Evolutionary conservation across 129 eudicot species (phyloP).

Genomic region (Flaveria bidentis): DNA sequence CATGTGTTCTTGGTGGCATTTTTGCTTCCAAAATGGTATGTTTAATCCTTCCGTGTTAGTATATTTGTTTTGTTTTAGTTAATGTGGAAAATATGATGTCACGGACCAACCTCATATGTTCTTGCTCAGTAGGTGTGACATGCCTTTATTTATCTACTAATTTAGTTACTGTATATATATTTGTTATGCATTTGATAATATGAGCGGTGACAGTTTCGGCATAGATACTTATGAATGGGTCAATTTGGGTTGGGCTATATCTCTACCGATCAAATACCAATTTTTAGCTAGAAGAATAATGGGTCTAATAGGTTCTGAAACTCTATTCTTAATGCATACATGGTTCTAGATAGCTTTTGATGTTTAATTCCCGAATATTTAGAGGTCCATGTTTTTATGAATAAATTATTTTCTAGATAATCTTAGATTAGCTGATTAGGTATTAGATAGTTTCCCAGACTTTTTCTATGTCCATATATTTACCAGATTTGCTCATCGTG

Average conservation of each 20-base stretch:
- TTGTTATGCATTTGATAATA: not conserved
- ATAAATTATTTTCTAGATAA: not conserved
- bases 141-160: not conserved
- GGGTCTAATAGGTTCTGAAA: not conserved
- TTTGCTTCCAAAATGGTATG: slow-evolving; percentile 81
- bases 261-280: not conserved
- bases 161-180: not conserved
- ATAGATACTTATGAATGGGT: not conserved
- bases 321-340: not conserved
- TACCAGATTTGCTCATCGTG: not conserved
- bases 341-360: not conserved
- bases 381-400: no score
- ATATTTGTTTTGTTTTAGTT: slow-evolving; percentile 10
- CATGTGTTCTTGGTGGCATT: slow-evolving; percentile 68
- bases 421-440: not conserved
- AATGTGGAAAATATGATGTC: not conserved
- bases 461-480: not conserved
- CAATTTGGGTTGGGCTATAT: not conserved
- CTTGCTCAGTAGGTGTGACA: not conserved
- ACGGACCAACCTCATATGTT: not conserved
- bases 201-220: not conserved
- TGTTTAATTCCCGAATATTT: not conserved
- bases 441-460: not conserved
- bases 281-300: not conserved
- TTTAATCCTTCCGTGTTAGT: not conserved